Base-by-base conservation (phyloP, 768 basidiomycete genomes). In the Cystoderma amianthinum region DNA sequence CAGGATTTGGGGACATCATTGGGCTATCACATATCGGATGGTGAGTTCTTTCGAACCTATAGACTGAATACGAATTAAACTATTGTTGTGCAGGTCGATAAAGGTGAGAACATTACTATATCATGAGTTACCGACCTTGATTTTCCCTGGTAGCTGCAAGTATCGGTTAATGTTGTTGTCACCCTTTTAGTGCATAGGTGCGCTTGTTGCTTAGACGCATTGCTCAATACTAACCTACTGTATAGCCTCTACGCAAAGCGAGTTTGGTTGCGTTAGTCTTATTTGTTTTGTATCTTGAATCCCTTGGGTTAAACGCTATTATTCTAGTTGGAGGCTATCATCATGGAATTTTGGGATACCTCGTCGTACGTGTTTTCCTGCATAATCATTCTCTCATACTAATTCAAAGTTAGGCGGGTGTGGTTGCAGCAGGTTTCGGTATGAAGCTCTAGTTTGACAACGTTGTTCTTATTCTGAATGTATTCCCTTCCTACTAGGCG, bases 261-360 rank as follows among this genome's bases (percentile, higher is more conserved):
- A 2, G 65, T 72, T 5, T 73, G 71, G 70, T 53, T 67, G 36
- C 64, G 71, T 74, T 40, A 54, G 71, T 69, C 6, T 15, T 18
- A 36, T 34, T 34, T 43, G 5, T 37, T 24, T 20, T 24, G 21
- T 15, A 2, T 16, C 12, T 19, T 42, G 35, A n/a, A n/a, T n/a
- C 25, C 25, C 25, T 7, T 28, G 25, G n/a, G 25, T 28, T 7
- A 28, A 7, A n/a, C 25, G 25, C n/a, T 28, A 7, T 28, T 23
- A 38, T 1, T 37, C 11, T 19, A 64, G 63, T 67, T 23, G 48
- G 65, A 38, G 65, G 64, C 21, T 67, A 61, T 43, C 65, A 67
- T 44, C 55, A 53, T 30, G 62, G 65, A 2, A 35, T 61, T 16
- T 37, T 67, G 25, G 59, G 63, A 5, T 67, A 68, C 41, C 16